A percentile compares a stretch with the other conserved stretches of the same genome.
Evolutionary conservation across 2,329 filamentous ascomycete genomes (phyloP).

Genomic region (Sclerotinia subarctica): DNA sequence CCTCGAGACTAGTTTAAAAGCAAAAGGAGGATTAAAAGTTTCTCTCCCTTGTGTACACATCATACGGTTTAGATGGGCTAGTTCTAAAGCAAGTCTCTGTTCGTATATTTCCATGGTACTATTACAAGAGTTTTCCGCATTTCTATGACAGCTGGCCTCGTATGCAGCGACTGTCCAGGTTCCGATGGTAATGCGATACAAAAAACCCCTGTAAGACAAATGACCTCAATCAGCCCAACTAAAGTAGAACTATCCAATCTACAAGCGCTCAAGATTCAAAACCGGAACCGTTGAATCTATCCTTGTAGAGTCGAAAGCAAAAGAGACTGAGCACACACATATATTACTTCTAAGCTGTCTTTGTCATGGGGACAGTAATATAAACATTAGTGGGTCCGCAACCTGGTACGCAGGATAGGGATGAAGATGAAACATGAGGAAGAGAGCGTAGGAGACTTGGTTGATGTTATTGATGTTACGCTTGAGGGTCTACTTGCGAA

Average conservation of each 20-base stretch:
- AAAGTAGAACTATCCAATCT: too few species aligned
- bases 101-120: too few species aligned
- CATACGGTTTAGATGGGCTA: not conserved
- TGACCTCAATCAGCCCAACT: not conserved
- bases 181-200: not conserved
- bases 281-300: not conserved
- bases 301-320: not conserved
- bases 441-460: not conserved
- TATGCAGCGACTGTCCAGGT: not conserved
- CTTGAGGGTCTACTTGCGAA: not conserved
- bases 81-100: not conserved
- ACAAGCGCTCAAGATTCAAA: not conserved
- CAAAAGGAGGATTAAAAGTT: not conserved
- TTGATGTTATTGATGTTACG: not conserved
- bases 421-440: not conserved
- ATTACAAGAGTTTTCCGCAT: not conserved
- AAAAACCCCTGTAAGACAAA: not conserved
- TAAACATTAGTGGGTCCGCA: constrained; percentile 9
- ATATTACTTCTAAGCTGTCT: not conserved
- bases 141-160: not conserved
- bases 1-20: not conserved
- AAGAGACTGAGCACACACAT: not conserved
- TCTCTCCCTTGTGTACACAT: not conserved
- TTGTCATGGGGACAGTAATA: not conserved
- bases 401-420: not conserved